These are phyloP conservation scores for Quercus bicolor DNA, from an alignment of 306 rosid species.

Conservation along the genomic window DNA sequence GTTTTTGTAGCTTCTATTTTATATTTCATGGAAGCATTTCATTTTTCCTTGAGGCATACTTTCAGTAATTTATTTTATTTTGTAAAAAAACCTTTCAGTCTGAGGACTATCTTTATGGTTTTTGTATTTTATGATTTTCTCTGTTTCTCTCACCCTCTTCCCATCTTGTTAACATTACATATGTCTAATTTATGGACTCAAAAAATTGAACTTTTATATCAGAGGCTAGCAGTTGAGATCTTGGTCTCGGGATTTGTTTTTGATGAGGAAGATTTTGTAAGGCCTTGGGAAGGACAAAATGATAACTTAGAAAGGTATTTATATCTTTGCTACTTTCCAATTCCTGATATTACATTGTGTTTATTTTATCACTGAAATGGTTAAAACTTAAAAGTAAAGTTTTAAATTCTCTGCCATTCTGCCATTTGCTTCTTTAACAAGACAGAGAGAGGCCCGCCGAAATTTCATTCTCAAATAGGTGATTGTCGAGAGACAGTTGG, in stretches of 20 bases:
- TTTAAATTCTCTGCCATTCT: background rate
- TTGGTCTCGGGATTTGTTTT: conserved; percentile 80
- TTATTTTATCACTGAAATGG: background rate
- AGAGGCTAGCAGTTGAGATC: conserved; percentile 83
- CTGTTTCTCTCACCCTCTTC: conserved; percentile 6
- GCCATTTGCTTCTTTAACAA: background rate
- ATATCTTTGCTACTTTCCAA: conserved; percentile 11
- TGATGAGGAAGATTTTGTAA: conserved; percentile 63
- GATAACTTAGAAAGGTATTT: conserved; percentile 71
- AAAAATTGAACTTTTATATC: conserved; percentile 14
- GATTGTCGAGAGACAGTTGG: background rate
- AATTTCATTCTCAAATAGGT: background rate
- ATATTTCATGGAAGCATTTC: background rate
- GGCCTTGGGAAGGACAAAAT: conserved; percentile 74
- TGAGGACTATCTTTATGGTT: background rate
- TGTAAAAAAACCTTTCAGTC: background rate
- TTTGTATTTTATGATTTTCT: conserved; percentile 12
- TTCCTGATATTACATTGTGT: conserved; percentile 1
- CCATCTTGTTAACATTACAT: conserved; percentile 2
- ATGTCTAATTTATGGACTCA: conserved; percentile 6
- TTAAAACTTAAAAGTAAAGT: background rate
- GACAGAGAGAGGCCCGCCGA: background rate
- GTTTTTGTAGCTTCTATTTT: conserved; percentile 13
- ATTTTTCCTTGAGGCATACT: background rate
- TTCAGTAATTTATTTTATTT: background rate